phyloP scores from a whole-genome alignment of 192 early-diverging fungal genomes.

The Diversispora eburnea region DNA sequence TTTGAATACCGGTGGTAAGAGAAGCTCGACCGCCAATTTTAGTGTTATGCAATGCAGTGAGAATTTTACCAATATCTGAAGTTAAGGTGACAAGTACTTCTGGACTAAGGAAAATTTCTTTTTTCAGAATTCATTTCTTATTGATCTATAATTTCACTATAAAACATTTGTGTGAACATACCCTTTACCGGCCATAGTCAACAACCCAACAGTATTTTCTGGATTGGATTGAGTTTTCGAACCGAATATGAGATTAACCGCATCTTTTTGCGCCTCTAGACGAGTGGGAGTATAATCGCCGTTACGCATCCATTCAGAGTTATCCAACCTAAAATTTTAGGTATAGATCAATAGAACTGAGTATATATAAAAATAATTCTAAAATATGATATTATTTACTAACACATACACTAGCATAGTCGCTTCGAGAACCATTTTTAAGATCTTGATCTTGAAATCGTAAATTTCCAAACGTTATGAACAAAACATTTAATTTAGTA shows the following conservation, averaged over 20 bases:
- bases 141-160: not conserved
- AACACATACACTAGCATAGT: constrained; percentile 74
- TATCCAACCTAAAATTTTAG: constrained; percentile 66
- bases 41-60: constrained; percentile 80
- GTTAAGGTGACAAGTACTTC: constrained; percentile 92
- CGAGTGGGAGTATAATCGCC: constrained; percentile 96
- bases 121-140: not conserved
- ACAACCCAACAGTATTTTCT: constrained; percentile 92
- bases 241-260: constrained; percentile 86
- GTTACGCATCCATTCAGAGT: constrained; percentile 99
- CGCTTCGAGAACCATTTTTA: constrained; percentile 86
- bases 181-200: constrained; percentile 93
- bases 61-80: constrained; percentile 83
- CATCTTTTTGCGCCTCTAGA: constrained; percentile 90
- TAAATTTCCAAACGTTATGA: no score
- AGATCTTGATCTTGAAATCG: not conserved
- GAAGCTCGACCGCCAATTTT: constrained; percentile 67
- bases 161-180: constrained; percentile 26
- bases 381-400: not conserved
- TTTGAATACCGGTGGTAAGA: constrained; percentile 86
- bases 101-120: constrained; percentile 50
- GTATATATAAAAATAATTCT: not conserved
- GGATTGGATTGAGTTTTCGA: constrained; percentile 90
- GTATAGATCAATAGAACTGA: not conserved
- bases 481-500: no score